These are phyloP conservation scores for Kwoniella sp. DNA, from an alignment of 768 basidiomycete genomes.

Conservation along the genomic window DNA sequence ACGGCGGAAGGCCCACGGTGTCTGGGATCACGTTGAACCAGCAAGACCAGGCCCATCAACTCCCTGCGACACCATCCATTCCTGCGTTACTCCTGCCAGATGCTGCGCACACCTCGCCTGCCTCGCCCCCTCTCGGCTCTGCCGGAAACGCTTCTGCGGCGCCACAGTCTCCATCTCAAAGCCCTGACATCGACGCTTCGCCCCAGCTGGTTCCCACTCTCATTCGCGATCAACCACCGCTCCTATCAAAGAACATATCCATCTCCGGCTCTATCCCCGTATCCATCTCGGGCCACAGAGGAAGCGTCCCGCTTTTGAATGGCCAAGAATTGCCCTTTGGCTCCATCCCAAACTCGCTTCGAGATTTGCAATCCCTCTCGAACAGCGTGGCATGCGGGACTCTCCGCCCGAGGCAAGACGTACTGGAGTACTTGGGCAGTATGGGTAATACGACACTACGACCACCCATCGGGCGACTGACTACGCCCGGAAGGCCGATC, in stretches of 20 bases:
- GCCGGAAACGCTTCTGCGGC: no score
- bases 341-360: conserved; percentile 3
- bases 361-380: not conserved
- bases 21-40: no score
- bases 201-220: not conserved
- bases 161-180: not conserved
- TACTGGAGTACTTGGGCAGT: not conserved
- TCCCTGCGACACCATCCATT: conserved; percentile 6
- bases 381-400: not conserved
- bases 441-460: conserved; percentile 1
- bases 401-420: not conserved
- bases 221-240: not conserved
- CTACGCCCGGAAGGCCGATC: not conserved
- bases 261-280: not conserved
- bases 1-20: no score
- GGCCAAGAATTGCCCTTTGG: not conserved
- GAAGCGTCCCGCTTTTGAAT: not conserved
- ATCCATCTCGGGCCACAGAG: no score
- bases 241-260: not conserved
- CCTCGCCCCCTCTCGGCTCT: no score
- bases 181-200: not conserved
- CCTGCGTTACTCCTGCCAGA: not conserved
- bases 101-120: not conserved
- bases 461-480: not conserved
- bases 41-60: no score